Base-by-base conservation (phyloP, 805 yeast genomes). In the Phaffomyces opuntiae region DNA sequence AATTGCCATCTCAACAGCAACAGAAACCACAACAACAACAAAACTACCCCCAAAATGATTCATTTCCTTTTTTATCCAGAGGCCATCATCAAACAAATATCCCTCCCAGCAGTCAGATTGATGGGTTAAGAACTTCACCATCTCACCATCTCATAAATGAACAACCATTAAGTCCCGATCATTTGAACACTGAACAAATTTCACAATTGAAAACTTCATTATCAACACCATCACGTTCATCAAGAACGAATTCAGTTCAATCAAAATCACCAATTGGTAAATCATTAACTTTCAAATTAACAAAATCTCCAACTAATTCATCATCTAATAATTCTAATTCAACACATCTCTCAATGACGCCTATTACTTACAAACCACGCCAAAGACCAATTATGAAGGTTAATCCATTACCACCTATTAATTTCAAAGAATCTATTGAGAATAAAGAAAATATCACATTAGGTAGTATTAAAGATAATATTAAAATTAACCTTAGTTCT, bases 211-310 rank as follows among this genome's bases (percentile, higher is more conserved):
- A 47, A 36, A 35, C 40, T 29, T 17, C 40, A 9, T 25, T 49
- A 29, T 33, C 42, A 1, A 55, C 60, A 1, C 62, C 62, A 24
- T 45, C 53, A 3, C 52, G 57, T 16, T 40, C 56, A 9, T 43
- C 54, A 35, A 46, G 36, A 16, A 29, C 31, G 13, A 11, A 12
- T 29, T 14, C 16, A 7, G 11, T 36, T 21, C 37, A 37, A 14
- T 27, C 21, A 9, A 40, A 24, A 9, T 29, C 48, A 1, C 43
- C 45, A 31, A 36, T 35, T 5, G 37, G 24, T 11, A 53, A 53
- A 13, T 48, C 56, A 2, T 16, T 55, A 38, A 59, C 60, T 6
- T 59, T 59, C 46, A 51, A 55, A 37, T 42, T 57, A 9, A 47
- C 47, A 7, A 45, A 49, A 13, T 27, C 53, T 4, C 40, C 48